phyloP scores from a whole-genome alignment of 2,329 filamentous ascomycete genomes.

The Claviceps sorghi region DNA sequence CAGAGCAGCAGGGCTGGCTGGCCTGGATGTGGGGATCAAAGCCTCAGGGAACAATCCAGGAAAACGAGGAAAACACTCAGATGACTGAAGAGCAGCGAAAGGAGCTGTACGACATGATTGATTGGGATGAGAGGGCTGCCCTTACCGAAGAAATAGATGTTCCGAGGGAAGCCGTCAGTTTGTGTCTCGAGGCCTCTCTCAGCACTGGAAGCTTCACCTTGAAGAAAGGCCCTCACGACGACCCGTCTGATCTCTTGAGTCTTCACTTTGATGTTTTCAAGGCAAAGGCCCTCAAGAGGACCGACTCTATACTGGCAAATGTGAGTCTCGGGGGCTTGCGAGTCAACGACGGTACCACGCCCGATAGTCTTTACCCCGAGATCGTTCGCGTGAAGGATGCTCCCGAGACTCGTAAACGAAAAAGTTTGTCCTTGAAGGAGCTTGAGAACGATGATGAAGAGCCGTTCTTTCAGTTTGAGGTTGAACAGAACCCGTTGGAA shows the following conservation, averaged over 20 bases:
- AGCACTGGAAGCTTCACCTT: constrained; percentile 92
- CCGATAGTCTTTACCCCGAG: constrained; percentile 80
- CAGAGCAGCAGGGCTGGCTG: constrained; percentile 72
- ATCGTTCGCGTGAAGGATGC: constrained; percentile 93
- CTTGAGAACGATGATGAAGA: constrained; percentile 42
- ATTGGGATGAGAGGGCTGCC: constrained; percentile 93
- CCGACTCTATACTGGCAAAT: constrained; percentile 80
- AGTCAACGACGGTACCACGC: constrained; percentile 89
- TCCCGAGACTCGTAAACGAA: constrained; percentile 33
- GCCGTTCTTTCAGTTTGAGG: constrained; percentile 79
- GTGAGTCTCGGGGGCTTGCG: constrained; percentile 83
- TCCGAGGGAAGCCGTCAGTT: constrained; percentile 79
- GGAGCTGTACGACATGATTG: constrained; percentile 92
- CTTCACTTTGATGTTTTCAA: constrained; percentile 91
- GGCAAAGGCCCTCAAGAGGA: constrained; percentile 75
- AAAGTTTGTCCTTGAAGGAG: constrained; percentile 38
- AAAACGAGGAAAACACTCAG: constrained; percentile 55
- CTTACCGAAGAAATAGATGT: constrained; percentile 77
- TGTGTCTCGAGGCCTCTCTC: constrained; percentile 86
- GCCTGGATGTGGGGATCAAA: constrained; percentile 86
- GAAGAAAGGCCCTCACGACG: constrained; percentile 49
- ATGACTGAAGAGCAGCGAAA: constrained; percentile 95
- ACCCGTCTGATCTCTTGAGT: constrained; percentile 67
- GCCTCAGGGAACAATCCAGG: constrained; percentile 44
- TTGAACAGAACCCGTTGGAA: constrained; percentile 92